Conservation (phyloP, 2,329 filamentous ascomycete species). For the Xylaria sp. region DNA sequence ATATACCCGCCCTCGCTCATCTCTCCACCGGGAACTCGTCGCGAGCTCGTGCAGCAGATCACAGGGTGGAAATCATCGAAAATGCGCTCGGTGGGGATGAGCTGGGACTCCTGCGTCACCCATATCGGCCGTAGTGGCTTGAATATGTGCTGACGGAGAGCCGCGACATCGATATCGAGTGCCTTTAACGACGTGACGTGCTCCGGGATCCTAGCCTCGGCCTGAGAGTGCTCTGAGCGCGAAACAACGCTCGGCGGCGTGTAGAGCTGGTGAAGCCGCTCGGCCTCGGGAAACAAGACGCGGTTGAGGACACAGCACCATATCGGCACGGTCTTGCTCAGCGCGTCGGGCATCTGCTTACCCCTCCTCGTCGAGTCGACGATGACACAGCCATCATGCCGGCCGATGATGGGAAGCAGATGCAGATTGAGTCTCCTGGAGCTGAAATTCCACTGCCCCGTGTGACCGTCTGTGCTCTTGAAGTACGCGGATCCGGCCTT, state of each 20-base stretch:
- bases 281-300: slow-evolving; percentile 72
- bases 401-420: slow-evolving; percentile 74
- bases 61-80: slow-evolving; percentile 75
- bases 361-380: slow-evolving; percentile 93
- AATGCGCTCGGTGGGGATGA: slow-evolving; percentile 54
- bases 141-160: slow-evolving; percentile 65
- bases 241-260: slow-evolving; percentile 80
- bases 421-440: slow-evolving; percentile 86
- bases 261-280: slow-evolving; percentile 63
- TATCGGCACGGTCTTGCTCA: slow-evolving; percentile 92
- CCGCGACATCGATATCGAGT: slow-evolving; percentile 69
- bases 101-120: slow-evolving; percentile 76
- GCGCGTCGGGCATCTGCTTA: slow-evolving; percentile 93
- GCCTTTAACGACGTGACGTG: slow-evolving; percentile 64
- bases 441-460: slow-evolving; percentile 91
- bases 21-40: slow-evolving; percentile 75
- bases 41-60: slow-evolving; percentile 87
- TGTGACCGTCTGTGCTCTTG: slow-evolving; percentile 97
- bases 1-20: slow-evolving; percentile 79
- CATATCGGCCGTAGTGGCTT: slow-evolving; percentile 84
- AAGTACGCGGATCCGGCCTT: slow-evolving; percentile 88
- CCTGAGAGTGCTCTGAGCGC: slow-evolving; percentile 81
- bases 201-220: slow-evolving; percentile 67
- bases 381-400: slow-evolving; percentile 80
- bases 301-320: slow-evolving; percentile 92